Conservation (phyloP, 2,329 filamentous ascomycete species). For the Sporothrix brunneoviolacea region DNA sequence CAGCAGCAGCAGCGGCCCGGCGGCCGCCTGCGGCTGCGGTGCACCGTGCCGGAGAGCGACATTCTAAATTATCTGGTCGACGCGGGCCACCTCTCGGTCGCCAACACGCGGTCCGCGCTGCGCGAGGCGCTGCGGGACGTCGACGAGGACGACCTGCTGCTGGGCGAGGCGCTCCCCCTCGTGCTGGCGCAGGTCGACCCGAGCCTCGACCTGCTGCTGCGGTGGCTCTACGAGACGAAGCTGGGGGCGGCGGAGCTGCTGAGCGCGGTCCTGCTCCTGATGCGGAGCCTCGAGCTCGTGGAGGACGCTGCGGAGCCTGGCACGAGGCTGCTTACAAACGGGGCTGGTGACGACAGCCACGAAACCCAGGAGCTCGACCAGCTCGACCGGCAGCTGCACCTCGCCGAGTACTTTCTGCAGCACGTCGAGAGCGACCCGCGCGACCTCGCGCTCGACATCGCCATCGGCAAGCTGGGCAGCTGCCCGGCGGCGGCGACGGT, state of each 20-base stretch:
- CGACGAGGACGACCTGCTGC: constrained; percentile 39
- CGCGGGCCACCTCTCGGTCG: constrained; percentile 52
- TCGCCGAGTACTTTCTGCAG: constrained; percentile 61
- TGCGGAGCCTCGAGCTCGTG: constrained; percentile 61
- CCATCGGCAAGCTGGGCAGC: constrained; percentile 62
- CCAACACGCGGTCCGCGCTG: constrained; percentile 54
- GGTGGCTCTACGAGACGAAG: constrained; percentile 58
- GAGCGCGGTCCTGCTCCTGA: constrained; percentile 57
- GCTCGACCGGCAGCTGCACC: constrained; percentile 58
- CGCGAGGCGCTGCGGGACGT: constrained; percentile 37
- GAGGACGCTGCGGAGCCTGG: constrained; percentile 34
- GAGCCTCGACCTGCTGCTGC: constrained; percentile 59
- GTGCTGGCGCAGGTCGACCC: constrained; percentile 60
- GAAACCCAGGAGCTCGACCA: constrained; percentile 49
- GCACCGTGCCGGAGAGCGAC: constrained; percentile 44
- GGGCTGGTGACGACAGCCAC: constrained; percentile 26
- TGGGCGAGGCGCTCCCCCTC: constrained; percentile 55
- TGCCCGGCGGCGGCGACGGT: constrained; percentile 57
- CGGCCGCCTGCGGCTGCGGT: constrained; percentile 26
- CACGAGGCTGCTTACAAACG: constrained; percentile 26
- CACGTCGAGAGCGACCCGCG: constrained; percentile 54
- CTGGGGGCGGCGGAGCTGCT: constrained; percentile 61
- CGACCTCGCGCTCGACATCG: constrained; percentile 57
- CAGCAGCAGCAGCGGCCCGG: background rate
- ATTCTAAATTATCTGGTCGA: constrained; percentile 53